Conservation (phyloP, 352 stramenopile species). For the Globisporangium cederbergense region DNA sequence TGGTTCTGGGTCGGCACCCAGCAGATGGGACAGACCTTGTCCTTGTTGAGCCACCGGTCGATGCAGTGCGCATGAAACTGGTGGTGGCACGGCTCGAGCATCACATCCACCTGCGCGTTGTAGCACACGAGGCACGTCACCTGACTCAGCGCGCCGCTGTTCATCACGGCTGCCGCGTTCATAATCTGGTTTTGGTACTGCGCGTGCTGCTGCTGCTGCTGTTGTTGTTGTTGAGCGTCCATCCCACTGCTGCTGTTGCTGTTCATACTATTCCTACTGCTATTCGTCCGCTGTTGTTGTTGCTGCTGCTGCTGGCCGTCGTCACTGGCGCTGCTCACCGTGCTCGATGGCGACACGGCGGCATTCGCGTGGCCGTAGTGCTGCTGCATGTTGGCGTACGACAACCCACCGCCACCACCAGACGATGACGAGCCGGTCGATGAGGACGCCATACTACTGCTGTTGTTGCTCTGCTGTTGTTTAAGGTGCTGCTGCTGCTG, state of each 20-base stretch:
- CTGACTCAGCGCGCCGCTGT: slow-evolving; percentile 8
- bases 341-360: slow-evolving; percentile 11
- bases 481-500: slow-evolving; percentile 13
- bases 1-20: slow-evolving; percentile 68
- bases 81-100: slow-evolving; percentile 68
- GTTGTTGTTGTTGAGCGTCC: background rate
- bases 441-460: background rate
- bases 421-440: background rate
- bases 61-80: slow-evolving; percentile 79
- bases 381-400: slow-evolving; percentile 5
- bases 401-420: no score
- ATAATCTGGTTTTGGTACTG: slow-evolving; percentile 24
- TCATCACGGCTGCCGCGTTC: slow-evolving; percentile 19
- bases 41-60: slow-evolving; percentile 65
- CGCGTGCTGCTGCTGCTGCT: slow-evolving; percentile 1
- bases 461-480: slow-evolving; percentile 4
- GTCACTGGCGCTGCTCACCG: slow-evolving; percentile 9
- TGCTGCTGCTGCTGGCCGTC: slow-evolving; percentile 7
- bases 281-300: slow-evolving; percentile 6
- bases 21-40: slow-evolving; percentile 75
- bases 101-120: slow-evolving; percentile 43
- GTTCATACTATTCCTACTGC: slow-evolving; percentile 10
- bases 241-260: slow-evolving; percentile 8
- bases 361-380: slow-evolving; percentile 1
- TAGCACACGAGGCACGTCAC: slow-evolving; percentile 47